Evolutionary conservation across 2,329 filamentous ascomycete genomes (phyloP), one percentile per base, ranked within the genome.

Genomic region (Fusarium sp.): DNA sequence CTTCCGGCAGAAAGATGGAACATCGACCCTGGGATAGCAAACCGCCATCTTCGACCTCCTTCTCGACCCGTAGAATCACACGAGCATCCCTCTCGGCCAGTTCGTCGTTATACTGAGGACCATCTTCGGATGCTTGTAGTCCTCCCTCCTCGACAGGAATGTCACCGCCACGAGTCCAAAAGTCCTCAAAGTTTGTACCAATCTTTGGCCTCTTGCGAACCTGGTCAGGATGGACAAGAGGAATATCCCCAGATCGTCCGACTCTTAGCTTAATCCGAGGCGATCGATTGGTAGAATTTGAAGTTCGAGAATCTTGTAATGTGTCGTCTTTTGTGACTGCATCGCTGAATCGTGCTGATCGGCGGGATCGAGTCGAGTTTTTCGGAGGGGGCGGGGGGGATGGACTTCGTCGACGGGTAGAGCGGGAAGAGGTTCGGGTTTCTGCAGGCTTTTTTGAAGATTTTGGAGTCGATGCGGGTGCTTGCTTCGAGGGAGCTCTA

Each of bases 21-120:
- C 92, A 95, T 63, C 86, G 85, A 63, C 89, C 88, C 56, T 85
- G 82, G 52, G 91, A 93, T 28, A 98, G 84, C 6, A 94, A 78
- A 4, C 93, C 93, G 18, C 94, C 94, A 7, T 90, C 88, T 74
- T 92, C 85, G 6, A 89, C 89, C 68, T 93, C 94, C 49, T 89
- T 82, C 70, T 94, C 88, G 28, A 97, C 89, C 31, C 88, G 88
- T 59, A 89, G 71, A 19, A 96, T 87, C n/a, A 89, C 81, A 18
- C 81, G 81, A 3, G 93, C 94, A 79, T 98, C 94, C 55, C 86
- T 85, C 45, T 81, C 77, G 3, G 90, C 90, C 75, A 88, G 84
- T 55, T 91, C 88, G 13, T 89, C 83, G 2, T 89, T 90, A 70
- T 87, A 87, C 18, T 79, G 77, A 2, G 84, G 83, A 0, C 84